These are phyloP conservation scores for Coemansia asiatica DNA, from an alignment of 192 early-diverging fungal species.

Conservation along the genomic window DNA sequence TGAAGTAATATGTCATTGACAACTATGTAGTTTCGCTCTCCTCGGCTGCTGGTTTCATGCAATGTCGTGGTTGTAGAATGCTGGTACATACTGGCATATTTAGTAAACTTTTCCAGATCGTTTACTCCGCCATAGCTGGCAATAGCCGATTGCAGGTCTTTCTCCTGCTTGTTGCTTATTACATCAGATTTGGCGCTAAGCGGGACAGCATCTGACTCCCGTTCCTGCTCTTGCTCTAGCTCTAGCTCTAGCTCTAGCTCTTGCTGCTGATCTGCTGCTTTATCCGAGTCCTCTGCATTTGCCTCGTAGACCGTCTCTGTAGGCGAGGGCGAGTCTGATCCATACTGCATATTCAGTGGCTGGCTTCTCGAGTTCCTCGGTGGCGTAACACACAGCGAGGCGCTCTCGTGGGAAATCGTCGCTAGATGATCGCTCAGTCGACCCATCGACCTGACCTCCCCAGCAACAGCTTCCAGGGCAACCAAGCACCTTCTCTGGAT, in stretches of 20 bases:
- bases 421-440: conserved; percentile 27
- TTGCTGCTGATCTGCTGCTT: too few relatives aligned
- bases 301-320: background rate
- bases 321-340: background rate
- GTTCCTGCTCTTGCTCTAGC: too few relatives aligned
- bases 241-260: too few relatives aligned
- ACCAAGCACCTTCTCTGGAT: conserved; percentile 36
- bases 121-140: background rate
- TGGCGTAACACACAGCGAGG: conserved; percentile 12
- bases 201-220: background rate
- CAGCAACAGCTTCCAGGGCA: conserved; percentile 12
- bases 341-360: background rate
- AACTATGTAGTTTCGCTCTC: background rate
- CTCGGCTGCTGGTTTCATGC: background rate
- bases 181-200: background rate
- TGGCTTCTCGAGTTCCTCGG: background rate
- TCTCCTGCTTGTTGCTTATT: background rate
- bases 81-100: background rate
- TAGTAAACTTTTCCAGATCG: background rate
- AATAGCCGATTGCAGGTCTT: too few relatives aligned
- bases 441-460: conserved; percentile 11
- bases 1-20: background rate
- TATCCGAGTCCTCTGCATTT: background rate
- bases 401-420: conserved; percentile 19
- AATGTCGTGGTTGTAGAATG: conserved; percentile 1